These are phyloP conservation scores for Vanilla planifolia DNA, from an alignment of 106 monocot genomes.

Conservation along the genomic window DNA sequence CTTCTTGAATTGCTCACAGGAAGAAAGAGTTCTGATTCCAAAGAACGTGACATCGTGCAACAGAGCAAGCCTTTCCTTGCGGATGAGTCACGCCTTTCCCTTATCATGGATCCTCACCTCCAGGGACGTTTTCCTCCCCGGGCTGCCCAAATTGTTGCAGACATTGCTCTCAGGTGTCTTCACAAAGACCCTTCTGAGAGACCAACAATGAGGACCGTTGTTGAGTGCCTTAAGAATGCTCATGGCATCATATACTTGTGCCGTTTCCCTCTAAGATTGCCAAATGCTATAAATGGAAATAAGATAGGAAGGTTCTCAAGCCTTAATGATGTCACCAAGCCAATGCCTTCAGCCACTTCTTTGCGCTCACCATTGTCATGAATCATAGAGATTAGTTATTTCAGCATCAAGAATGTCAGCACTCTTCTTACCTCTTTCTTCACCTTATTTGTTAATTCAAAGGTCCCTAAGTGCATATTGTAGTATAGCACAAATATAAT, in stretches of 20 bases:
- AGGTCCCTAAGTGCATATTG: too few relatives aligned
- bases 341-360: too few relatives aligned
- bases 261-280: slow-evolving; percentile 64
- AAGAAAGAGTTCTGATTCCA: slow-evolving; percentile 57
- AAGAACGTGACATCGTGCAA: slow-evolving; percentile 79
- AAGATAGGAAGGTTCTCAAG: slow-evolving; percentile 62
- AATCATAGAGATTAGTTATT: too few relatives aligned
- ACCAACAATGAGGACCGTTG: slow-evolving; percentile 76
- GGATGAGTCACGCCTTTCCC: slow-evolving; percentile 74
- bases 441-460: too few relatives aligned
- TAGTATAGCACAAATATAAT: too few relatives aligned
- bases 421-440: too few relatives aligned
- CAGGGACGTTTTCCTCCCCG: slow-evolving; percentile 71
- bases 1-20: slow-evolving; percentile 84
- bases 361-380: too few relatives aligned
- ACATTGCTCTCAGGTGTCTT: slow-evolving; percentile 62
- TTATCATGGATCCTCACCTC: slow-evolving; percentile 76
- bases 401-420: too few relatives aligned
- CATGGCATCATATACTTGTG: slow-evolving; percentile 67
- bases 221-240: slow-evolving; percentile 44
- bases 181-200: slow-evolving; percentile 75
- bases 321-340: slow-evolving; percentile 36
- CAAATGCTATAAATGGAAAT: slow-evolving; percentile 40
- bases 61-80: slow-evolving; percentile 75
- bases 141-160: slow-evolving; percentile 65